A percentile compares a stretch with the other conserved stretches of the same genome.
phyloP scores from a whole-genome alignment of 768 basidiomycete genomes.

The Obba rivulosa region DNA sequence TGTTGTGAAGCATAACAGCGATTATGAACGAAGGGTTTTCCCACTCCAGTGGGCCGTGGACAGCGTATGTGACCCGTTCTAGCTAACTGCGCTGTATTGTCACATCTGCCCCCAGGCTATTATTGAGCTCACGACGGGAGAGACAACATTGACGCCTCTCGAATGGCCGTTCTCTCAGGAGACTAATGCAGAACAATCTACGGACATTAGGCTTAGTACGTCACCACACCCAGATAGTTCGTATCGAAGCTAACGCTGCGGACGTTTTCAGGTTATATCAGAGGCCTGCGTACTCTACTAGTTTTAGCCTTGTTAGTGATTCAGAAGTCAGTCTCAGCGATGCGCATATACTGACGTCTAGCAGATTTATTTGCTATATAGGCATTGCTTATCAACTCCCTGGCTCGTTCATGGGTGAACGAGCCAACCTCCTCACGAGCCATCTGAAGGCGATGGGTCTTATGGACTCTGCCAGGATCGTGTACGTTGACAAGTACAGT shows the following conservation, averaged over 20 bases:
- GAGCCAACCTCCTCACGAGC: constrained; percentile 56
- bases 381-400: constrained; percentile 78
- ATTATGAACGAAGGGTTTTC: constrained; percentile 61
- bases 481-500: constrained; percentile 30
- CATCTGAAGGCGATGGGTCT: constrained; percentile 83
- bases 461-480: constrained; percentile 59
- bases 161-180: constrained; percentile 72
- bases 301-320: constrained; percentile 58
- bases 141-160: constrained; percentile 47
- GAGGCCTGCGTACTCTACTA: constrained; percentile 55
- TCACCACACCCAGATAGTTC: constrained; percentile 4
- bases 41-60: constrained; percentile 79
- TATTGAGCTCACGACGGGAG: constrained; percentile 61
- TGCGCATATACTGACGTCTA: neutral
- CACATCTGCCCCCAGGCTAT: constrained; percentile 44
- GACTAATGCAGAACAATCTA: constrained; percentile 59
- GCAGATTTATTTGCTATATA: constrained; percentile 63
- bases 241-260: too few relatives aligned
- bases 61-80: constrained; percentile 36
- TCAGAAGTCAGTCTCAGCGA: neutral
- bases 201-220: constrained; percentile 51
- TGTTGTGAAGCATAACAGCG: constrained; percentile 58
- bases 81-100: neutral
- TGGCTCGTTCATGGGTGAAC: constrained; percentile 61
- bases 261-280: constrained; percentile 53